Evolutionary conservation across 805 yeast species (phyloP), one percentile per base, ranked within the genome.

Genomic region (Wickerhamomyces tratensis): DNA sequence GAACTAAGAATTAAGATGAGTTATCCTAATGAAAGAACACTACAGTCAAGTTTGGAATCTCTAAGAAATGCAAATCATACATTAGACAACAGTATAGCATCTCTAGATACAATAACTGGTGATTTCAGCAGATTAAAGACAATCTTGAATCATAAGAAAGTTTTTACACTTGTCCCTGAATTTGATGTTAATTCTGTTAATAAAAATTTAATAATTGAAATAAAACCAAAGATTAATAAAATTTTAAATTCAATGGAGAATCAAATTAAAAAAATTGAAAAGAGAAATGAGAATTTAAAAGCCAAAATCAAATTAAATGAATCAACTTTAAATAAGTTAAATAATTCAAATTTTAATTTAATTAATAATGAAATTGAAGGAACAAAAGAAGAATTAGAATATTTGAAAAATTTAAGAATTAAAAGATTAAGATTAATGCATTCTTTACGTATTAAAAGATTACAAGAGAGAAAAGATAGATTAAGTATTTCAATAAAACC

Each of bases 161-260:
- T 74, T 25, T 76, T 73, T 56, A 76, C 75, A 6, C 54, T 74
- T 11, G 67, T 74, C 0, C 76, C 79, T 0, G 77, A 73, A 46
- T 56, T 59, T 42, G 77, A 74, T 42, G 52, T 74, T 26, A 58
- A 53, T 8, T 63, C 57, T 37, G 74, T 74, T 15, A 66, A 66
- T 39, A 56, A 55, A 35, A 52, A 59, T 11, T 54, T 72, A 38
- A 58, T 59, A 38, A 48, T 51, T 11, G 67, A 67, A 30, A 55
- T 70, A 5, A 64, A 63, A 34, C 79, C 79, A 2, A 67, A 71
- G 43, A 56, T 74, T 12, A 43, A 53, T 6, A 49, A 49, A 7
- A 54, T 70, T 5, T 45, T 63, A 26, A 57, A 49, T 9, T 51
- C 53, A 11, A 52, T 72, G 9, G 64, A 61, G 33, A 44, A 48